These are phyloP conservation scores for Pseudomonodictys pantanalensis DNA, from an alignment of 495 filamentous ascomycete genomes.

Conservation along the genomic window DNA sequence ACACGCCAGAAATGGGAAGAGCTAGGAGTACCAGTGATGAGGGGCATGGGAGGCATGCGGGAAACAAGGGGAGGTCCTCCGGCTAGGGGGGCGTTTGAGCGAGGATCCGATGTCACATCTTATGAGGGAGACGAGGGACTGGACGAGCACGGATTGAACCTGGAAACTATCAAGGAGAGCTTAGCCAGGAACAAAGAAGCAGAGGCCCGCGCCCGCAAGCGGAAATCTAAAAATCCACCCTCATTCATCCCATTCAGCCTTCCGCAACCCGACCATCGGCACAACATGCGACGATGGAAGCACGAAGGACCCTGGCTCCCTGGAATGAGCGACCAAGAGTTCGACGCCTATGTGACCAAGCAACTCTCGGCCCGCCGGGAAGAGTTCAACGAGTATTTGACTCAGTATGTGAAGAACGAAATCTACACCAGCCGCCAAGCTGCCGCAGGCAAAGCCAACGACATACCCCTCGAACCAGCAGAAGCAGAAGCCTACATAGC, in stretches of 20 bases:
- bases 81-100: constrained; percentile 56
- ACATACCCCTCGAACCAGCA: constrained; percentile 13
- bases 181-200: background rate
- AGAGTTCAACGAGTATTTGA: constrained; percentile 50
- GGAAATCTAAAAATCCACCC: no score
- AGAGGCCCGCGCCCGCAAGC: background rate
- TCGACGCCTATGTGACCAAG: constrained; percentile 60
- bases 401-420: constrained; percentile 45
- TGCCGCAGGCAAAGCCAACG: background rate
- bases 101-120: constrained; percentile 50
- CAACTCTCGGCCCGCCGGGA: constrained; percentile 54
- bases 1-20: constrained; percentile 87
- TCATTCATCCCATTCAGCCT: background rate
- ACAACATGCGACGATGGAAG: constrained; percentile 54
- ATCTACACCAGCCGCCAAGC: constrained; percentile 11
- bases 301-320: constrained; percentile 79
- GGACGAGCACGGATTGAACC: constrained; percentile 20
- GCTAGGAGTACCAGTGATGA: constrained; percentile 62
- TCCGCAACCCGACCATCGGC: background rate
- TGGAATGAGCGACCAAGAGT: constrained; percentile 69
- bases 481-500: constrained; percentile 15
- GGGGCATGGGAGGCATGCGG: constrained; percentile 40
- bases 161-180: constrained; percentile 65
- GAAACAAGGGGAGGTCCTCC: background rate
- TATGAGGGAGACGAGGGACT: constrained; percentile 23